A percentile compares a stretch with the other conserved stretches of the same genome.
Conservation (phyloP, 805 yeast species). For the Saturnispora sanitii region DNA sequence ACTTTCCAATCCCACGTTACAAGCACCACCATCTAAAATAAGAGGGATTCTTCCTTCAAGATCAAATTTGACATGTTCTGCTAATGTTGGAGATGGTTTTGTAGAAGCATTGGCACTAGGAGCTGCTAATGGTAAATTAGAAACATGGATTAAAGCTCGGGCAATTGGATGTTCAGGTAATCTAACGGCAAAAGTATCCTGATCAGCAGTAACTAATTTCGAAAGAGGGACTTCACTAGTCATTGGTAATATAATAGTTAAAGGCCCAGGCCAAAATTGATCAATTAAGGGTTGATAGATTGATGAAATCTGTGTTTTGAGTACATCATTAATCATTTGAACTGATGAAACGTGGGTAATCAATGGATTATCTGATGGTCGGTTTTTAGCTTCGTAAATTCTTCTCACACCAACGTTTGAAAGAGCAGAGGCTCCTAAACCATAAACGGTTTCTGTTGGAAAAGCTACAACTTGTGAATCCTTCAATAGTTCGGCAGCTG, state of each 20-base stretch:
- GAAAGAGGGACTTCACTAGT: slow-evolving; percentile 45
- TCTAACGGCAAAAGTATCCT: slow-evolving; percentile 85
- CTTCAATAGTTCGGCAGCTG: slow-evolving; percentile 51
- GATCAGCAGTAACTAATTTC: slow-evolving; percentile 71
- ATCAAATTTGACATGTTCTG: slow-evolving; percentile 78
- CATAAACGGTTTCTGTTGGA: slow-evolving; percentile 97
- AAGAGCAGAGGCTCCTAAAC: slow-evolving; percentile 82
- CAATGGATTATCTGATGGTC: slow-evolving; percentile 93
- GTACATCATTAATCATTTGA: slow-evolving; percentile 54
- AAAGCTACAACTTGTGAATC: slow-evolving; percentile 66
- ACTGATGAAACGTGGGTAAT: slow-evolving; percentile 81
- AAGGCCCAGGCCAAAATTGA: slow-evolving; percentile 92
- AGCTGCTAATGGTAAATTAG: slow-evolving; percentile 90
- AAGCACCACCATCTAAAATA: slow-evolving; percentile 85
- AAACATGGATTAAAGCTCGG: slow-evolving; percentile 72
- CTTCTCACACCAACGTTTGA: slow-evolving; percentile 61
- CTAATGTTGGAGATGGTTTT: slow-evolving; percentile 85
- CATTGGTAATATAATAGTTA: slow-evolving; percentile 74
- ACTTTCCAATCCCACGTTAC: slow-evolving; percentile 84
- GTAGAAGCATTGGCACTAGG: slow-evolving; percentile 98
- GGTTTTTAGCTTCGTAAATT: slow-evolving; percentile 79
- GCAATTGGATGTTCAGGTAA: slow-evolving; percentile 85
- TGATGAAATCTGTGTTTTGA: slow-evolving; percentile 54
- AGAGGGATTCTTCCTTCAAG: slow-evolving; percentile 69
- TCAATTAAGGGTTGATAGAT: slow-evolving; percentile 55